Percentiles rank a stretch among this genome's conserved stretches.
Conservation (phyloP, 139 green algal species). For the Edaphochlamys debaryana region DNA sequence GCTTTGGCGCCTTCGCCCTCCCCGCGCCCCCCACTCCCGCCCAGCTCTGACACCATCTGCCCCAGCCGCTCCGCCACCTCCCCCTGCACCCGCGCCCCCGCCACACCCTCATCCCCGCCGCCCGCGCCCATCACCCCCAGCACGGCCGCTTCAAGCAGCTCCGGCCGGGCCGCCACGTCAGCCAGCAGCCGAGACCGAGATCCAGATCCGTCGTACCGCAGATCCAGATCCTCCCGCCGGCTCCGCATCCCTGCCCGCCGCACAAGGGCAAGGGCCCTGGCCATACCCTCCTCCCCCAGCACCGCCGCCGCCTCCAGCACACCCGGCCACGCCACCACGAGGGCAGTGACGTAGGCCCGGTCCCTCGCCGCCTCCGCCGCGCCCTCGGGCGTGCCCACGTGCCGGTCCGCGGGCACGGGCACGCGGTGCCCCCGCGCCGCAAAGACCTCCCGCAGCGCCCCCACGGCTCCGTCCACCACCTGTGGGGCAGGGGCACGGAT, state of each 20-base stretch:
- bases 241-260: conserved; percentile 2
- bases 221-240: too few species aligned
- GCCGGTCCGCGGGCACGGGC: background rate
- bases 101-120: background rate
- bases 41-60: background rate
- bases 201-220: background rate
- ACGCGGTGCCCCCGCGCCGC: background rate
- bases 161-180: conserved; percentile 15
- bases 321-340: conserved; percentile 32
- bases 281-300: conserved; percentile 3
- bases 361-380: conserved; percentile 14
- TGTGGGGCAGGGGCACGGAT: too few species aligned
- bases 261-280: background rate
- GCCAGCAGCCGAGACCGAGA: background rate
- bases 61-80: background rate
- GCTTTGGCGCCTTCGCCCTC: too few species aligned
- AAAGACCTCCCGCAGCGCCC: conserved; percentile 10
- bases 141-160: conserved; percentile 11
- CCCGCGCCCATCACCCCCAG: background rate
- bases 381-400: conserved; percentile 18
- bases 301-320: conserved; percentile 8
- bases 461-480: conserved; percentile 1
- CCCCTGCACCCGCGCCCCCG: too few species aligned
- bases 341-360: conserved; percentile 16
- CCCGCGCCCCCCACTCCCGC: too few species aligned